Conservation (phyloP, 495 filamentous ascomycete genomes). For the Penicillium argentinense region DNA sequence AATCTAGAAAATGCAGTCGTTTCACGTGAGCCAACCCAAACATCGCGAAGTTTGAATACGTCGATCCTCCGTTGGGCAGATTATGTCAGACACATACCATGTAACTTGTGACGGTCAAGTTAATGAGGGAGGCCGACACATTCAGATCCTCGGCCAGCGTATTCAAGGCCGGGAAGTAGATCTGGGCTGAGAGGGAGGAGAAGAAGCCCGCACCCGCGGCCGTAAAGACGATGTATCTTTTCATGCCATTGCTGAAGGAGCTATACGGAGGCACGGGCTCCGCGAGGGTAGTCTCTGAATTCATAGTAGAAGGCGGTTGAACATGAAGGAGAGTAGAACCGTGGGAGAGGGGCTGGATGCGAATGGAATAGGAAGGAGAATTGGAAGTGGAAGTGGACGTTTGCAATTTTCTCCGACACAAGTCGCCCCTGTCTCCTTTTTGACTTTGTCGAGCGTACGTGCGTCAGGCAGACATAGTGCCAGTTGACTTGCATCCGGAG, state of each 20-base stretch:
- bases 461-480: neutral
- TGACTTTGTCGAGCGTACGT: neutral
- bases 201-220: slow-evolving; percentile 55
- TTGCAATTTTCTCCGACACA: neutral
- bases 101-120: slow-evolving; percentile 67
- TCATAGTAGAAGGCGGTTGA: slow-evolving; percentile 1
- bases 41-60: too few relatives aligned
- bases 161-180: slow-evolving; percentile 73
- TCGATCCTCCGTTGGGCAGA: too few relatives aligned
- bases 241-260: slow-evolving; percentile 10
- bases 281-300: slow-evolving; percentile 4
- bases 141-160: slow-evolving; percentile 56
- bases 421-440: neutral
- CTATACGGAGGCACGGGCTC: slow-evolving; percentile 10
- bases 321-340: neutral
- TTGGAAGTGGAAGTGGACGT: too few relatives aligned
- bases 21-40: too few relatives aligned
- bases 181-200: slow-evolving; percentile 69
- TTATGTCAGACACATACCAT: slow-evolving; percentile 50
- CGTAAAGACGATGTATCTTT: slow-evolving; percentile 16
- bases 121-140: slow-evolving; percentile 62
- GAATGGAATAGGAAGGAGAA: too few relatives aligned
- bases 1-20: slow-evolving; percentile 29
- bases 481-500: too few relatives aligned
- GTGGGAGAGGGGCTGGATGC: neutral